Conservation (phyloP, 2,329 filamentous ascomycete genomes). For the Calonectria pauciramosa region DNA sequence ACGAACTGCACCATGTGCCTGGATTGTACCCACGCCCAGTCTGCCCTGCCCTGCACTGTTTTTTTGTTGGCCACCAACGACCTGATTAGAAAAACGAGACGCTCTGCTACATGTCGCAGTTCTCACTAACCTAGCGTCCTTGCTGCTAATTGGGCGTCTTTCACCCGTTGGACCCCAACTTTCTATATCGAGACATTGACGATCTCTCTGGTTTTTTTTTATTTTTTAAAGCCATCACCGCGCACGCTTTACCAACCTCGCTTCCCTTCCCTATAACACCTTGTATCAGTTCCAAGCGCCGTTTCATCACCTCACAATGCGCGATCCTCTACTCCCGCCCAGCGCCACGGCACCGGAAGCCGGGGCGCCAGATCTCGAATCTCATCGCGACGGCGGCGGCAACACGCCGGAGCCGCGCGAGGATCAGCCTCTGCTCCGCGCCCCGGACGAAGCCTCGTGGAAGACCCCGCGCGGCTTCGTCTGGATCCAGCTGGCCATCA, state of each 20-base stretch:
- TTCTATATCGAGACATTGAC: background rate
- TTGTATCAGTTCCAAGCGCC: background rate
- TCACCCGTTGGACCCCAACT: background rate
- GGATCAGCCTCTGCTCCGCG: conserved; percentile 39
- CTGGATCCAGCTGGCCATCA: conserved; percentile 73
- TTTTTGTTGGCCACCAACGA: conserved; percentile 17
- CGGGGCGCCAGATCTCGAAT: conserved; percentile 11
- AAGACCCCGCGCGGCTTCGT: conserved; percentile 65
- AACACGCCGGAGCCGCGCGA: conserved; percentile 29
- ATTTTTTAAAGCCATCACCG: background rate
- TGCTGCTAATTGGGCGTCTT: background rate
- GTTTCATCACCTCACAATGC: conserved; percentile 9
- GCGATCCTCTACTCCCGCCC: background rate
- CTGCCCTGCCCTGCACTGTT: background rate
- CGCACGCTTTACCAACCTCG: background rate
- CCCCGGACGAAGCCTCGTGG: conserved; percentile 53
- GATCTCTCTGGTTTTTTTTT: background rate
- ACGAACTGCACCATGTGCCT: conserved; percentile 26
- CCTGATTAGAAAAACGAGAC: conserved; percentile 7
- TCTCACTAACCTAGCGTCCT: background rate
- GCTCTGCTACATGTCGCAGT: background rate
- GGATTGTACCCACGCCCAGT: background rate
- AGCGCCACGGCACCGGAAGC: background rate
- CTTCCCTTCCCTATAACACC: background rate
- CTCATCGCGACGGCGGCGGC: background rate